Evolutionary conservation across 805 yeast genomes (phyloP), one percentile per base, ranked within the genome.

Genomic region (Sugiyamaella boreocaroliniensis): DNA sequence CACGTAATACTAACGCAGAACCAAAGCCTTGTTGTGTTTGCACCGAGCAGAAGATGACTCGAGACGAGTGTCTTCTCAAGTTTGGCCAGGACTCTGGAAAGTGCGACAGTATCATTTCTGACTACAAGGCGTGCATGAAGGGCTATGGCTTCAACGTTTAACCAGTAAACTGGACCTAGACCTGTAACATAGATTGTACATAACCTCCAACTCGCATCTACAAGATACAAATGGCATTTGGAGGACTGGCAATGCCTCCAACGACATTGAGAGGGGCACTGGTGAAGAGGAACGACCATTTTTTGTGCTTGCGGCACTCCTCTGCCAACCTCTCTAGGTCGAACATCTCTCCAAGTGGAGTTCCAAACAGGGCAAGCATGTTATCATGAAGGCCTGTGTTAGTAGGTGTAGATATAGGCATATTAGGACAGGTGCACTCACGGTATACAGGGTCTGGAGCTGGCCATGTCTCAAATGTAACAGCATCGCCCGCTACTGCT

Each of bases 21-120:
- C 95, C 95, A 58, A 92, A 90, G 72, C 97, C 99, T 54, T 92
- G 99, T 71, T 92, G 98, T 66, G 98, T 92, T 19, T 93, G 98
- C 70, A 79, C 83, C 61, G 86, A 85, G 34, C 89, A 89, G 64
- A 89, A 89, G 71, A 77, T 84, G 55, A 68, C 72, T 20, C 79
- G 98, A 65, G 99, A 92, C 64, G 90, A 89, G 64, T 93, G 98
- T 67, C 72, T 92, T 52, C 76, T 92, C 57, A 71, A 80, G 60
- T 82, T 86, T 62, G 97, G 96, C 47, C 84, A 84, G 60, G 97
- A 89, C 16, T 76, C 86, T 45, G 88, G 83, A 32, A 84, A 88
- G 62, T 92, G 99, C 70, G 79, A 82, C 54, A 79, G 77, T 51
- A 68, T 88, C 49, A 85, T 92, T 57, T 71, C 71, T 19, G 74